phyloP scores from a whole-genome alignment of 495 filamentous ascomycete species.

The Monascus purpureus region DNA sequence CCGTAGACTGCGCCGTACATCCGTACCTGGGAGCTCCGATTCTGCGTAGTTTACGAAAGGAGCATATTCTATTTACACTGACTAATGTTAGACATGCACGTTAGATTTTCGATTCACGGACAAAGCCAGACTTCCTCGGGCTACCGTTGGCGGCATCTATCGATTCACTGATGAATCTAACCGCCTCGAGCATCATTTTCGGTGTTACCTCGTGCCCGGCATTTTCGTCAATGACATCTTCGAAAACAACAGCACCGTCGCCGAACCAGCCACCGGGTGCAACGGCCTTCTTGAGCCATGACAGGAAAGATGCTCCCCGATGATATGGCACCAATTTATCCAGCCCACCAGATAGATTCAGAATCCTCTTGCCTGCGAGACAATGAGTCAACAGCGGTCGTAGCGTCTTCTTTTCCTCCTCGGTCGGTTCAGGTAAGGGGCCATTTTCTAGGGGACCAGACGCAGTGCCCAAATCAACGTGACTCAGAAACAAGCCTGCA shows the following conservation, averaged over 20 bases:
- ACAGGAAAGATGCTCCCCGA: conserved; percentile 52
- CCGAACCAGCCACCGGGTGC: conserved; percentile 39
- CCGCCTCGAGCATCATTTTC: conserved; percentile 59
- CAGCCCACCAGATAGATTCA: conserved; percentile 58
- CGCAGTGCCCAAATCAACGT: conserved; percentile 19
- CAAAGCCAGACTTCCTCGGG: conserved; percentile 14
- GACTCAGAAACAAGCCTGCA: conserved; percentile 49
- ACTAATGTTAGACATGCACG: no score
- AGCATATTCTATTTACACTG: no score
- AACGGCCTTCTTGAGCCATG: conserved; percentile 51
- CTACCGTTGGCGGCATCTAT: conserved; percentile 11
- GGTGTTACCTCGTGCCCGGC: conserved; percentile 60
- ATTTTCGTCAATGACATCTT: conserved; percentile 59
- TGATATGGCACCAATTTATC: conserved; percentile 81
- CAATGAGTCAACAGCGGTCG: conserved; percentile 28
- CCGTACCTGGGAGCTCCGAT: no score
- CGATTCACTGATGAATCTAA: conserved; percentile 47
- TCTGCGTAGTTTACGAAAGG: no score
- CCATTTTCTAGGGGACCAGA: conserved; percentile 14
- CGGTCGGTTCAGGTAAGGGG: conserved; percentile 32
- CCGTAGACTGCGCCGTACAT: no score
- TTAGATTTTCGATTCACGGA: conserved; percentile 28
- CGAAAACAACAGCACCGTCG: conserved; percentile 44
- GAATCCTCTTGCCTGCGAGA: conserved; percentile 58
- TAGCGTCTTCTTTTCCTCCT: conserved; percentile 25